phyloP scores from a whole-genome alignment of 2,329 filamentous ascomycete genomes.

The Xylariaceae sp. region DNA sequence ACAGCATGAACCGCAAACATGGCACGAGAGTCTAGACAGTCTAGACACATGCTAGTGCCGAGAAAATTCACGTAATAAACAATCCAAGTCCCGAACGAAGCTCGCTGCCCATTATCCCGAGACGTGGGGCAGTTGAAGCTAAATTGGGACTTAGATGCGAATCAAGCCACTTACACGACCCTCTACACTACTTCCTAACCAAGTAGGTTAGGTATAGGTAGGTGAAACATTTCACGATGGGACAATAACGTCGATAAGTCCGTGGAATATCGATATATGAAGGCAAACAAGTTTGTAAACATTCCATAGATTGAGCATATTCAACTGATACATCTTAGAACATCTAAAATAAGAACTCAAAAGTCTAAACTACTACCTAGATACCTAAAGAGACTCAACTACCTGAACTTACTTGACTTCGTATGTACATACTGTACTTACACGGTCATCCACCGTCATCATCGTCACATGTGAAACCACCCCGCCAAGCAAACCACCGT shows the following conservation, averaged over 20 bases:
- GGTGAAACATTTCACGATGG: not conserved
- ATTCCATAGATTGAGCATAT: no score
- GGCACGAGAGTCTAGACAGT: not conserved
- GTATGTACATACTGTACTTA: no score
- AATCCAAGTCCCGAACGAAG: conserved; percentile 4
- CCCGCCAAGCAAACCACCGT: not conserved
- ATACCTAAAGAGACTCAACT: no score
- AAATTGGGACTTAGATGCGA: not conserved
- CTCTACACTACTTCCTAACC: no score
- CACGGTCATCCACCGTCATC: not conserved
- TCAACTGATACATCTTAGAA: no score
- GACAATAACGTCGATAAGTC: not conserved
- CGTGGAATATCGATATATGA: not conserved
- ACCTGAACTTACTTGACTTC: no score
- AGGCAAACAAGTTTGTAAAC: no score
- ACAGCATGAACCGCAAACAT: not conserved
- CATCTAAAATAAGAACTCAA: no score
- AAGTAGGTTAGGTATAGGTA: no score
- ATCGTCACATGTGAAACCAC: not conserved
- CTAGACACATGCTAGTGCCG: no score
- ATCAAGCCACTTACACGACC: not conserved
- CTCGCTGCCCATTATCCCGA: conserved; percentile 28
- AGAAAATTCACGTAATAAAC: conserved; percentile 14
- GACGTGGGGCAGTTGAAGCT: conserved; percentile 22
- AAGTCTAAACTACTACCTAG: no score